Conservation (phyloP, 257 asterid species). For the Solanum pimpinellifolium region DNA sequence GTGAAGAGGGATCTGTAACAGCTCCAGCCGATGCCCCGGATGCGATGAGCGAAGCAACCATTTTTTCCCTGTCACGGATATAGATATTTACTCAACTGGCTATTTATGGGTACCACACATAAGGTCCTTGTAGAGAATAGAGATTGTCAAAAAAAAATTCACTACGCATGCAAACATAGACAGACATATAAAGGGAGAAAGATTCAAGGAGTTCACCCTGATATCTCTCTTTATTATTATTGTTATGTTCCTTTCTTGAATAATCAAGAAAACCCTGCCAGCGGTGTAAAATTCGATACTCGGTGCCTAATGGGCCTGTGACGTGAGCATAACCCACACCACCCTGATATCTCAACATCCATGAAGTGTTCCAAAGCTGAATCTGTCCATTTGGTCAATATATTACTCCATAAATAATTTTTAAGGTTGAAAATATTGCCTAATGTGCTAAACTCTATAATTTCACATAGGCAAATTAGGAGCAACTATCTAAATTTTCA, state of each 20-base stretch:
- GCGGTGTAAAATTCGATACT: neutral
- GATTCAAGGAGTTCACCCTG: neutral
- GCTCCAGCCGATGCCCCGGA: constrained; percentile 92
- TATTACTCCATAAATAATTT: neutral
- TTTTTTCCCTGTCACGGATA: constrained; percentile 63
- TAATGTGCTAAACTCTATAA: neutral
- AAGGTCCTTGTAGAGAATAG: neutral
- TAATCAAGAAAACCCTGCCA: neutral
- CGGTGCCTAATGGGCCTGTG: neutral
- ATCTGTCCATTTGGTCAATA: neutral
- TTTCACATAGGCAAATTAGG: neutral
- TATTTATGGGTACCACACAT: neutral
- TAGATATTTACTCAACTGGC: neutral
- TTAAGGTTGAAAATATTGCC: neutral
- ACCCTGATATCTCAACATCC: neutral
- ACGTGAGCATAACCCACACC: neutral
- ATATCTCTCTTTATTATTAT: neutral
- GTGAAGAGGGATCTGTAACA: constrained; percentile 78
- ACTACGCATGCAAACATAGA: neutral
- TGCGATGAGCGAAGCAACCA: constrained; percentile 94
- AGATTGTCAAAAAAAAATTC: neutral
- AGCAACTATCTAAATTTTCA: neutral
- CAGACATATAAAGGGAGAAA: neutral
- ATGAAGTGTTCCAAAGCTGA: neutral
- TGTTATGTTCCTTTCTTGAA: neutral